Conservation (phyloP, 257 asterid species). For the Penstemon barbatus region DNA sequence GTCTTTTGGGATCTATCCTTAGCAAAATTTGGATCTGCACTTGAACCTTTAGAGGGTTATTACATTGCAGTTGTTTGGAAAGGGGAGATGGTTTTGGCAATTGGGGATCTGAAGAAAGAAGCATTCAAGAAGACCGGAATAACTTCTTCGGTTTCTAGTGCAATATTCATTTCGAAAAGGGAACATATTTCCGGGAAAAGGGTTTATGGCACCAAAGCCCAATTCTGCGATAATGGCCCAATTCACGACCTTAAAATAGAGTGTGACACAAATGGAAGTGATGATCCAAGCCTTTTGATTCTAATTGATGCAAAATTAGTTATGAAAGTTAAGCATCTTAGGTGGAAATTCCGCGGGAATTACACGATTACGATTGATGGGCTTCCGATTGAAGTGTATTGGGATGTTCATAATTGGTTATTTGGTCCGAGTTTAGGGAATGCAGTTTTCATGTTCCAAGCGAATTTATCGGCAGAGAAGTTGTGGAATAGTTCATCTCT, state of each 20-base stretch:
- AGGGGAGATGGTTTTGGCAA: conserved; percentile 61
- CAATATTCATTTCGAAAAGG: conserved; percentile 64
- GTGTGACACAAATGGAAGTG: conserved; percentile 46
- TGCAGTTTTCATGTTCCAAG: conserved; percentile 79
- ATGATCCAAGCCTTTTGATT: conserved; percentile 62
- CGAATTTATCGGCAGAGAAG: conserved; percentile 66
- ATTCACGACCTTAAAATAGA: conserved; percentile 78
- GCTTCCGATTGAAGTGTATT: conserved; percentile 72
- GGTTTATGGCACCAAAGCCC: conserved; percentile 65
- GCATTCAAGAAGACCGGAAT: conserved; percentile 77
- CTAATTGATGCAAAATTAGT: conserved; percentile 64
- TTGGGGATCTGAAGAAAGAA: conserved; percentile 85
- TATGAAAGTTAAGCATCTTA: conserved; percentile 72
- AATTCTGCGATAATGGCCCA: conserved; percentile 62
- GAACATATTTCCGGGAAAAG: conserved; percentile 76
- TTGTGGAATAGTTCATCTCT: conserved; percentile 46
- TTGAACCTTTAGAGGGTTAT: conserved; percentile 84
- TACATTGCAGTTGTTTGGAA: conserved; percentile 63
- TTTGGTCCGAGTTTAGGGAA: conserved; percentile 62
- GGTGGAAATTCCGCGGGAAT: conserved; percentile 89
- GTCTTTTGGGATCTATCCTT: conserved; percentile 76
- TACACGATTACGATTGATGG: conserved; percentile 74
- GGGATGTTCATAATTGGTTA: conserved; percentile 93
- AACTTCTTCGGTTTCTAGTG: conserved; percentile 38
- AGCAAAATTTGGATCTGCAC: conserved; percentile 83